Evolutionary conservation across 352 stramenopile genomes (phyloP).

Genomic region (Pythium insidiosum): DNA sequence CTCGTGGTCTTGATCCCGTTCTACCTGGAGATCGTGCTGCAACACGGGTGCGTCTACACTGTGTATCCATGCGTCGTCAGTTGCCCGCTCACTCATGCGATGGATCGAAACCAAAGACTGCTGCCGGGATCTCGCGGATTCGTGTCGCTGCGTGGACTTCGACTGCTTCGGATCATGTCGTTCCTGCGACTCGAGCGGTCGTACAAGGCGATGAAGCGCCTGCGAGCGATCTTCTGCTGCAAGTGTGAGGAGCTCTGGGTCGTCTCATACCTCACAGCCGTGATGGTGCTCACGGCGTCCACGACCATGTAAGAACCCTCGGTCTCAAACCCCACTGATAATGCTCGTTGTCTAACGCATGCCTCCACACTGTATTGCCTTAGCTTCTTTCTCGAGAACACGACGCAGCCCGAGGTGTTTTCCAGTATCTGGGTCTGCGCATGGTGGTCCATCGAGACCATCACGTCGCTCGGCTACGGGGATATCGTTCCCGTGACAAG

Average conservation of each 20-base stretch:
- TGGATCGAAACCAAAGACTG: too few relatives aligned
- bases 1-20: slow-evolving; percentile 69
- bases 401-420: slow-evolving; percentile 62
- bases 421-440: slow-evolving; percentile 67
- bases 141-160: slow-evolving; percentile 60
- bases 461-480: slow-evolving; percentile 82
- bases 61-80: too few relatives aligned
- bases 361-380: not conserved
- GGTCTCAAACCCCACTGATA: too few relatives aligned
- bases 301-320: slow-evolving; percentile 59
- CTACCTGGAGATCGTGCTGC: slow-evolving; percentile 66
- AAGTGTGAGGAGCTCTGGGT: slow-evolving; percentile 76
- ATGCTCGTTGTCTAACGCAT: not conserved
- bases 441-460: slow-evolving; percentile 78
- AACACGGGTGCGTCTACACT: slow-evolving; percentile 54
- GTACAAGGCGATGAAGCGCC: slow-evolving; percentile 71
- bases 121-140: slow-evolving; percentile 43
- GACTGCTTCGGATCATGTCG: slow-evolving; percentile 70
- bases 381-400: slow-evolving; percentile 79
- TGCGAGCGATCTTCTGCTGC: slow-evolving; percentile 60
- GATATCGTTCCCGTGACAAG: slow-evolving; percentile 77
- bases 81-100: too few relatives aligned
- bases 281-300: slow-evolving; percentile 72
- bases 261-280: slow-evolving; percentile 70
- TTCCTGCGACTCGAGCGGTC: slow-evolving; percentile 73